Evolutionary conservation across 164 flowering plant genomes (phyloP).

Genomic region (Amborella trichopoda): DNA sequence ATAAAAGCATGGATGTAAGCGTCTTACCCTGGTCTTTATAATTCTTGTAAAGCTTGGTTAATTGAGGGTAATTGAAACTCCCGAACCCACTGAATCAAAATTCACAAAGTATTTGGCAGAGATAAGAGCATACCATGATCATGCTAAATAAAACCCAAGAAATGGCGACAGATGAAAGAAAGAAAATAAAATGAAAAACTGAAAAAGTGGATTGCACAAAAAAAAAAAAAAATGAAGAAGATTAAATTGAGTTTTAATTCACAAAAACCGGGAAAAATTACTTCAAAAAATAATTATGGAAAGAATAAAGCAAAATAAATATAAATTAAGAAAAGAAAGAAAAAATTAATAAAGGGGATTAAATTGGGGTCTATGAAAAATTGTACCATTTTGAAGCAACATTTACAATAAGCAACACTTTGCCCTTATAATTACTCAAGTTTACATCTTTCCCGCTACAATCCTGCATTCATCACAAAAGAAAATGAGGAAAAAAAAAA

Average conservation of each 20-base stretch:
- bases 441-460: constrained; percentile 50
- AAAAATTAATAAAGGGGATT: too few relatives aligned
- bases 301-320: neutral
- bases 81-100: constrained; percentile 53
- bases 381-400: constrained; percentile 88
- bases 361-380: too few relatives aligned
- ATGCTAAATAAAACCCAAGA: too few relatives aligned
- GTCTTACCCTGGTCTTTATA: constrained; percentile 62
- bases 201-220: neutral
- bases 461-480: constrained; percentile 32
- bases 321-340: neutral
- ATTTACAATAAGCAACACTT: constrained; percentile 73
- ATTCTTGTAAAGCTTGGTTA: constrained; percentile 57
- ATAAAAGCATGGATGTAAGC: neutral
- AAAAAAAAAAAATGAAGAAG: neutral
- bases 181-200: neutral
- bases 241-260: neutral
- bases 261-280: neutral
- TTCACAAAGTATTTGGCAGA: neutral
- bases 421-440: constrained; percentile 57
- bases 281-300: neutral
- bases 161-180: neutral
- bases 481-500: neutral
- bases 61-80: constrained; percentile 56
- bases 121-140: too few relatives aligned